Conservation (phyloP, 768 basidiomycete genomes). For the Amylocystis lapponica region DNA sequence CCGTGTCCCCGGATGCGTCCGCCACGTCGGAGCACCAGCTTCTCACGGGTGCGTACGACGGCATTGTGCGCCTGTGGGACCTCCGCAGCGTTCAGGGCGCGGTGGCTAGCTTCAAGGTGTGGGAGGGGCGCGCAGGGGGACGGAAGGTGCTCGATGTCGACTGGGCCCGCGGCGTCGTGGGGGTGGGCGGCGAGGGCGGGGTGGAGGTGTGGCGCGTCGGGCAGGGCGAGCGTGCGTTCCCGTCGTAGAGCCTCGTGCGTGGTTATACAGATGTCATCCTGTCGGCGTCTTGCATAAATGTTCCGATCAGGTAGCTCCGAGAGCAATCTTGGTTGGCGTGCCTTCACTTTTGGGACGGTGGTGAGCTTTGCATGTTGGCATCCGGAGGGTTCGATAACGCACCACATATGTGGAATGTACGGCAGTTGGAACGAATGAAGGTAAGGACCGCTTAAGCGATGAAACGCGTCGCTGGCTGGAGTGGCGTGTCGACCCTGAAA, state of each 20-base stretch:
- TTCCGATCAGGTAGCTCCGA: too few species aligned
- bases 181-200: conserved; percentile 23
- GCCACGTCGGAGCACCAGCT: conserved; percentile 40
- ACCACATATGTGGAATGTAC: too few species aligned
- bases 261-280: too few species aligned
- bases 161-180: conserved; percentile 20
- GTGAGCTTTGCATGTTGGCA: too few species aligned
- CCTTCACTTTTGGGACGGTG: too few species aligned
- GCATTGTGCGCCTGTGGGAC: conserved; percentile 75
- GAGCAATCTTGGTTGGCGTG: too few species aligned
- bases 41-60: conserved; percentile 73
- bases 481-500: too few species aligned
- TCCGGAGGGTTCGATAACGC: too few species aligned
- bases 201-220: conserved; percentile 25
- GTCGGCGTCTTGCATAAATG: too few species aligned
- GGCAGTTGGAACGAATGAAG: too few species aligned
- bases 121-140: conserved; percentile 34
- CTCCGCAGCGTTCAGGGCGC: conserved; percentile 61
- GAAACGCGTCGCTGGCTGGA: too few species aligned
- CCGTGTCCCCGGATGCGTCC: conserved; percentile 11
- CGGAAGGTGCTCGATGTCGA: conserved; percentile 16
- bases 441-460: too few species aligned
- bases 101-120: conserved; percentile 57
- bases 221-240: conserved; percentile 9
- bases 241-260: not conserved